Percentiles rank a stretch among this genome's conserved stretches.
These are phyloP conservation scores for Tylopilus subfusipes DNA, from an alignment of 768 basidiomycete species.

Conservation along the genomic window DNA sequence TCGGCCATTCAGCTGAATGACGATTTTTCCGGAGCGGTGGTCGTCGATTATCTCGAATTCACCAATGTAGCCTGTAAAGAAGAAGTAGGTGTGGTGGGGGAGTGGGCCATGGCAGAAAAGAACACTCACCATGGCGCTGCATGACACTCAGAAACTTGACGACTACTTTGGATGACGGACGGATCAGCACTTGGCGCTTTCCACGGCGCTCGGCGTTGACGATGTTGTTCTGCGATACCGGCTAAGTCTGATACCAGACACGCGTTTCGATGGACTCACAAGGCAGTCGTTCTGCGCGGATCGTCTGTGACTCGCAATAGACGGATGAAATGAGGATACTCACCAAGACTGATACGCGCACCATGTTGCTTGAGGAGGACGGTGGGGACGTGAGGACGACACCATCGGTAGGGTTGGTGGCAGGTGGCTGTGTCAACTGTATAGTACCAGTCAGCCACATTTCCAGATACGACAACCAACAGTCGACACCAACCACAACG, in stretches of 20 bases:
- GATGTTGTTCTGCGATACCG: slow-evolving; percentile 76
- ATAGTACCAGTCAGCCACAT: slow-evolving; percentile 28
- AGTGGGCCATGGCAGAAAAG: background rate
- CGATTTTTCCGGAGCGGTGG: slow-evolving; percentile 97
- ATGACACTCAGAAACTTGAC: slow-evolving; percentile 97
- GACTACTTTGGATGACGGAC: slow-evolving; percentile 96
- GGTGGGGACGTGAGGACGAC: background rate
- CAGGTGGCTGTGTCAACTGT: slow-evolving; percentile 27
- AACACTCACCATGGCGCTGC: slow-evolving; percentile 91
- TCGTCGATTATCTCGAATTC: slow-evolving; percentile 99
- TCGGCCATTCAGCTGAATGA: slow-evolving; percentile 96
- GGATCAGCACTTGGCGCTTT: slow-evolving; percentile 98
- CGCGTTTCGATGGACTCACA: slow-evolving; percentile 28
- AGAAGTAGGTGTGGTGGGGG: background rate
- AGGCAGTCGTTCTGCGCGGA: slow-evolving; percentile 54
- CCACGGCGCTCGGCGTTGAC: slow-evolving; percentile 99
- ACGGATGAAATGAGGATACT: slow-evolving; percentile 19
- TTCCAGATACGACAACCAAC: too few species aligned
- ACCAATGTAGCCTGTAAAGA: slow-evolving; percentile 81
- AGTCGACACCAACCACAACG: slow-evolving; percentile 19
- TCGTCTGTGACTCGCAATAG: slow-evolving; percentile 1
- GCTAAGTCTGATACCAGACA: background rate
- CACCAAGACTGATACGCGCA: slow-evolving; percentile 81
- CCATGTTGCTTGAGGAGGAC: slow-evolving; percentile 52
- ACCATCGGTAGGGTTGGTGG: too few species aligned